phyloP scores from a whole-genome alignment of 1,139 yeast genomes.

The Magnusiomyces paraingens region DNA sequence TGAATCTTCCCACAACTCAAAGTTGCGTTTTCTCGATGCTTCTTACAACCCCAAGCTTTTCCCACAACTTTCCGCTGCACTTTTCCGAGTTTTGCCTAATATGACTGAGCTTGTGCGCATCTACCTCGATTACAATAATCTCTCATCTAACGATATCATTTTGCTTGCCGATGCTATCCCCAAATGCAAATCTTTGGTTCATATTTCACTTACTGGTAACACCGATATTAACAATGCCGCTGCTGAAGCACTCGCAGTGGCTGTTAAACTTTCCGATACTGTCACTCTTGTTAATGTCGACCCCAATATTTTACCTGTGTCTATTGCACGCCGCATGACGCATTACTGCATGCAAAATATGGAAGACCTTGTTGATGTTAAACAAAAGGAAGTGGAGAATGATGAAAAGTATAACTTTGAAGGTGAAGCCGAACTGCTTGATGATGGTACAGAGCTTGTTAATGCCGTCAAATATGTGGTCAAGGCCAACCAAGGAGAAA shows the following conservation, averaged over 20 bases:
- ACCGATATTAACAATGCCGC: slow-evolving; percentile 49
- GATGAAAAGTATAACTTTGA: slow-evolving; percentile 36
- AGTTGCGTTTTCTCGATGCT: slow-evolving; percentile 67
- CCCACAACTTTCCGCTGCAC: slow-evolving; percentile 59
- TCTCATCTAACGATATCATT: slow-evolving; percentile 56
- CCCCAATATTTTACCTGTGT: slow-evolving; percentile 58
- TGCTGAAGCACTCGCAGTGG: slow-evolving; percentile 62
- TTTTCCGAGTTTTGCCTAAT: slow-evolving; percentile 58
- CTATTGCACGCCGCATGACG: slow-evolving; percentile 70
- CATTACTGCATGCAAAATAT: slow-evolving; percentile 77
- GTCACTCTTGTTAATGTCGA: slow-evolving; percentile 71
- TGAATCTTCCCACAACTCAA: slow-evolving; percentile 45
- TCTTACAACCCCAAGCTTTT: slow-evolving; percentile 67
- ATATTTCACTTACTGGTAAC: slow-evolving; percentile 69
- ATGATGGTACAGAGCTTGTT: slow-evolving; percentile 27
- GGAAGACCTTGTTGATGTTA: slow-evolving; percentile 40
- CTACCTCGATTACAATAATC: slow-evolving; percentile 69
- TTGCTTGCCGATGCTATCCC: slow-evolving; percentile 66
- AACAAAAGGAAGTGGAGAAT: slow-evolving; percentile 18
- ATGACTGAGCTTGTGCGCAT: slow-evolving; percentile 61
- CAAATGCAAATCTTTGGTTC: slow-evolving; percentile 61
- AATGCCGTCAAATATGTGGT: slow-evolving; percentile 28
- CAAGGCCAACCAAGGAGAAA: slow-evolving; percentile 20
- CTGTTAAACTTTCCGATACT: slow-evolving; percentile 58
- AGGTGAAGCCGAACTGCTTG: slow-evolving; percentile 25